Base-by-base conservation (phyloP, 495 filamentous ascomycete species). In the Penicillium cosmopolitanum region DNA sequence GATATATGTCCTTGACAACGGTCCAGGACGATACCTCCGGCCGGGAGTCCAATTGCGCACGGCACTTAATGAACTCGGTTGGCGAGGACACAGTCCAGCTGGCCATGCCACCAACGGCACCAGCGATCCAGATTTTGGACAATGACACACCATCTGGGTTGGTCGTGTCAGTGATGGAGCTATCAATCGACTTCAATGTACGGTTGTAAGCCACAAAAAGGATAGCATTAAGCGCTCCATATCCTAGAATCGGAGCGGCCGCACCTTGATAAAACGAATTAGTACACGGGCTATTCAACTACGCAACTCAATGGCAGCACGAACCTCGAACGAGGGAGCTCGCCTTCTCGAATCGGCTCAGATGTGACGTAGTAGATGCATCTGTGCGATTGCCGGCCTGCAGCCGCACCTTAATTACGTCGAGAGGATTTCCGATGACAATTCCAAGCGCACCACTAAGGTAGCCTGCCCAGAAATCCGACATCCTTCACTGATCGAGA, bases 381-480 rank as follows among this genome's bases (percentile, higher is more conserved):
- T 53, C 55, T 34, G 56, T 53, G 57, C 64, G 56, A 15, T 67
- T 61, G 35, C 80, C 79, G 47, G 91, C 87, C 80, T 97, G 93
- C 5, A 92, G 76, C 33, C 84, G 85, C 44, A 93, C 90, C 77
- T 97, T 97, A 64, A 95, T 78, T 2, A 96, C 77, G 66, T 96
- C 93, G 0, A 97, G 77, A 3, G 93, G 93, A 61, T 95, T 96
- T 58, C 93, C 93, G 55, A 96, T 87, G 36, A 95, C 76, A 63
- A 97, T 96, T 44, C 90, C 89, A 5, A 85, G 79, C 52, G 87
- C 91, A 16, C 93, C 93, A 65, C 88, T 91, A 62, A 94, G 75
- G 73, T 96, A 96, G 63, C 92, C 89, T 57, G 85, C 88, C 88
- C 87, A 93, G 75, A 95, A 96, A 73, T 94, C 91, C 56, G 89